Conservation (phyloP, 2,329 filamentous ascomycete genomes). For the Beauveria asiatica region DNA sequence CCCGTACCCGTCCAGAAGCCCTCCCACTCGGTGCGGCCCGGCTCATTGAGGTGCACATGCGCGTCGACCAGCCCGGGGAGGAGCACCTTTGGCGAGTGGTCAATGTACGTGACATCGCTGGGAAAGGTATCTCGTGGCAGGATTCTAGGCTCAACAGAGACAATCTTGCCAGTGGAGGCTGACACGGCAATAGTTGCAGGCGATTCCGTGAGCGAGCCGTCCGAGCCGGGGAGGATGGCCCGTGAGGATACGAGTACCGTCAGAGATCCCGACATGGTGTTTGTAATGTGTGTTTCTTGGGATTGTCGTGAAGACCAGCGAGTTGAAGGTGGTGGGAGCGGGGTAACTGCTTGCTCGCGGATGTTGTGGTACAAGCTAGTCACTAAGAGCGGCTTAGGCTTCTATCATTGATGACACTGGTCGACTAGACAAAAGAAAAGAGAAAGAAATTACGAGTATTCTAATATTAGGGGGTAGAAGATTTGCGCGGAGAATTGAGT, state of each 20-base stretch:
- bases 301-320: background rate
- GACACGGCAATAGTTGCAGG: conserved; percentile 80
- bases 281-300: background rate
- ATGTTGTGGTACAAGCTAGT: no score
- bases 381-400: background rate
- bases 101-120: conserved; percentile 60
- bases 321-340: conserved; percentile 5
- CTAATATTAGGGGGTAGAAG: background rate
- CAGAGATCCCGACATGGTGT: conserved; percentile 30
- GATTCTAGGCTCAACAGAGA: conserved; percentile 62
- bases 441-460: background rate
- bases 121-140: conserved; percentile 72
- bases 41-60: conserved; percentile 96
- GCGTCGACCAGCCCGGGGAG: conserved; percentile 91
- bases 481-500: background rate
- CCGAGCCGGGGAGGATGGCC: conserved; percentile 66
- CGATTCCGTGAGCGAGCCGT: conserved; percentile 54
- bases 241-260: conserved; percentile 77
- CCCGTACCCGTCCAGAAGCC: conserved; percentile 92
- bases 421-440: background rate
- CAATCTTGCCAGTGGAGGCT: conserved; percentile 72
- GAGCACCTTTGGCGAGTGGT: conserved; percentile 78
- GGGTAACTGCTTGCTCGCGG: conserved; percentile 1
- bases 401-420: background rate
- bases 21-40: conserved; percentile 95